Percentiles rank a stretch among this genome's conserved stretches.
Evolutionary conservation across 192 early-diverging fungal species (phyloP).

Genomic region (Backusella westeae): DNA sequence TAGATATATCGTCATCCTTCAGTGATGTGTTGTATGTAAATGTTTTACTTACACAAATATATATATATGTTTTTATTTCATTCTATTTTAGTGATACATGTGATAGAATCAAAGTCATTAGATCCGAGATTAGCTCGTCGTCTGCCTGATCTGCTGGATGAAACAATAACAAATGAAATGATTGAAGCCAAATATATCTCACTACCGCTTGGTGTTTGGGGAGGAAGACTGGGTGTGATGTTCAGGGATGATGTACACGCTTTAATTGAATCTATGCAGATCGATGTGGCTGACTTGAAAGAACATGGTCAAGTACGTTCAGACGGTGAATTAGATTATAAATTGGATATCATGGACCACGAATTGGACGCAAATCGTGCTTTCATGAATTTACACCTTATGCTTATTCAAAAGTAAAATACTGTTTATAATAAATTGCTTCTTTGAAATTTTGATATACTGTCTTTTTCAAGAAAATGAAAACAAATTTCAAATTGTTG

Average conservation of each 20-base stretch:
- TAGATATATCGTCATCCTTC: background rate
- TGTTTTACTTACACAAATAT: background rate
- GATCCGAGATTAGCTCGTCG: conserved; percentile 14
- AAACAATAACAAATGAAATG: background rate
- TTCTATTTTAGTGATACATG: conserved; percentile 10
- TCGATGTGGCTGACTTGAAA: background rate
- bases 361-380: conserved; percentile 12
- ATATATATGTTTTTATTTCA: background rate
- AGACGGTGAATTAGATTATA: background rate
- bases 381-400: conserved; percentile 27
- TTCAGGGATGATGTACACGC: conserved; percentile 23
- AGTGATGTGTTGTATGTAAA: background rate
- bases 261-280: conserved; percentile 11
- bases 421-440: conserved; percentile 2
- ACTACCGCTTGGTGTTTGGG: conserved; percentile 30
- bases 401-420: conserved; percentile 9
- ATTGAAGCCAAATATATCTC: conserved; percentile 17
- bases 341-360: conserved; percentile 11
- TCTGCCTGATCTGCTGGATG: conserved; percentile 4
- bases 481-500: no score
- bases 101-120: conserved; percentile 10
- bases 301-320: background rate
- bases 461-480: no score
- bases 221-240: conserved; percentile 30
- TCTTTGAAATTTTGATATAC: background rate